phyloP scores from a whole-genome alignment of 1,284 basidiomycete species.

The Ceratobasidium theobromae region DNA sequence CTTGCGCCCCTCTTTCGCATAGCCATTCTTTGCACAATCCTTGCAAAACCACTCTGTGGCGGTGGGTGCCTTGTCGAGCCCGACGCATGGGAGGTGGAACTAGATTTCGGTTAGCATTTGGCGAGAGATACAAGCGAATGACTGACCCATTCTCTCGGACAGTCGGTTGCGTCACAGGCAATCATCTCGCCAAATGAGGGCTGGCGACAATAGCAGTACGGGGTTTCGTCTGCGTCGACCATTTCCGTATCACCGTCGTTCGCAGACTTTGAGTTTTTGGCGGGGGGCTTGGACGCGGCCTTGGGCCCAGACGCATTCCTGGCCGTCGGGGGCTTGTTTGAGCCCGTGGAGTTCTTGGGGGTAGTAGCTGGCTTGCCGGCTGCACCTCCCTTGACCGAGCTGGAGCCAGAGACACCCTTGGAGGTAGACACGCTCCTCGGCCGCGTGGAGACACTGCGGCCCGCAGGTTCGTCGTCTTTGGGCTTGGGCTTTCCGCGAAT shows the following conservation, averaged over 20 bases:
- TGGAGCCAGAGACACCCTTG: background rate
- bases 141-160: conserved; percentile 75
- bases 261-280: background rate
- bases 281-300: no score
- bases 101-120: conserved; percentile 39
- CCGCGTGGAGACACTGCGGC: background rate
- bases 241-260: conserved; percentile 39
- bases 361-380: no score
- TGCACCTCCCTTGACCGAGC: no score
- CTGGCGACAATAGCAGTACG: conserved; percentile 77
- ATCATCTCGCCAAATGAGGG: conserved; percentile 85
- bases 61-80: conserved; percentile 59
- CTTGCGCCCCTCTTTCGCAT: background rate
- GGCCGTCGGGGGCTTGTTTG: conserved; percentile 14
- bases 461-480: conserved; percentile 44
- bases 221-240: conserved; percentile 51
- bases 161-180: conserved; percentile 69
- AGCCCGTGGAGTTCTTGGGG: conserved; percentile 2
- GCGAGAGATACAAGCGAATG: conserved; percentile 25
- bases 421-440: conserved; percentile 34
- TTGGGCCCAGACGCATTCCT: no score
- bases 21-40: conserved; percentile 49
- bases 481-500: conserved; percentile 10
- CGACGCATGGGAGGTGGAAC: conserved; percentile 77
- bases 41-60: conserved; percentile 73